Percentiles rank a stretch among this genome's conserved stretches.
Conservation (phyloP, 495 filamentous ascomycete species). For the Paragyromitra xinjiangensis region DNA sequence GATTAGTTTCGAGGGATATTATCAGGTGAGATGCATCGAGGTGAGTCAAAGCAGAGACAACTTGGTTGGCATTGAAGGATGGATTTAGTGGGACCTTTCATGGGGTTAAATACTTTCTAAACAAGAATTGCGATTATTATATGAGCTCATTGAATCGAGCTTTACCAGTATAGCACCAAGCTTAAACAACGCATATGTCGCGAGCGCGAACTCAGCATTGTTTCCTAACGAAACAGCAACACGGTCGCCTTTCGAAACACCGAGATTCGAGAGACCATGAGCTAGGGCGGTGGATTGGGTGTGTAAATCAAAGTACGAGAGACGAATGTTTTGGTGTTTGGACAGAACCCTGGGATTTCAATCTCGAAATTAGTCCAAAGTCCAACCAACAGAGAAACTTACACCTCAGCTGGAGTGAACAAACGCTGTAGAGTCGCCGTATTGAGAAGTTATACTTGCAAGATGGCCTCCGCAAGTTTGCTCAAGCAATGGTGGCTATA, state of each 20-base stretch:
- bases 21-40: constrained; percentile 79
- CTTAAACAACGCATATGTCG: constrained; percentile 91
- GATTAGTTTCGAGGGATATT: constrained; percentile 84
- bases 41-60: constrained; percentile 78
- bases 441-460: constrained; percentile 69
- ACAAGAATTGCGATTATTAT: not conserved
- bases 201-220: constrained; percentile 78
- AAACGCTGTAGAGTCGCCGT: constrained; percentile 80
- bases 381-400: not conserved
- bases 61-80: constrained; percentile 82
- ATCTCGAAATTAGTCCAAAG: constrained; percentile 1
- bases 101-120: not conserved
- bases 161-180: constrained; percentile 83
- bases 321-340: constrained; percentile 68
- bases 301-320: constrained; percentile 81
- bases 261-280: constrained; percentile 73
- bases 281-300: constrained; percentile 79
- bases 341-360: constrained; percentile 68
- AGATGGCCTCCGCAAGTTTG: constrained; percentile 87
- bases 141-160: constrained; percentile 1
- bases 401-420: constrained; percentile 39
- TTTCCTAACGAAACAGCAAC: constrained; percentile 90
- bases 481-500: constrained; percentile 75
- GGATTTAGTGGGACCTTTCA: constrained; percentile 85
- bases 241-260: constrained; percentile 83